Conservation (phyloP, 1,284 basidiomycete genomes). For the Sporisorium scitamineum region DNA sequence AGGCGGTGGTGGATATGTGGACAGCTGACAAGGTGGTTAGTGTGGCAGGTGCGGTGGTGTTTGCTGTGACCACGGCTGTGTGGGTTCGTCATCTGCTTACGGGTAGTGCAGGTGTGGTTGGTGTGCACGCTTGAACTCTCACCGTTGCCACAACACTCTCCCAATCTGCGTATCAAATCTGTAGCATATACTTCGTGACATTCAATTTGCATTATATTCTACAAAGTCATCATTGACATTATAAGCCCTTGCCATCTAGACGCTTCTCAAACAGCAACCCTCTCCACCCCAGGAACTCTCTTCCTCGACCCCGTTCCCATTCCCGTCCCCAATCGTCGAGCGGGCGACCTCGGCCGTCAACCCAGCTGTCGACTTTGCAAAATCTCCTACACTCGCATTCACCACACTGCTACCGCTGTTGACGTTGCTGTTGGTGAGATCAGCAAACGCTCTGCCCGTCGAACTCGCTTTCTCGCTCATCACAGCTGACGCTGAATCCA, state of each 20-base stretch:
- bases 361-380: neutral
- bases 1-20: neutral
- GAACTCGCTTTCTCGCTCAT: neutral
- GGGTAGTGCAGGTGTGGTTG: too few species aligned
- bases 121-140: neutral
- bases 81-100: neutral
- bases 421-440: too few species aligned
- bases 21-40: neutral
- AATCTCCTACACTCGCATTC: neutral
- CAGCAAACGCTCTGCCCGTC: too few species aligned
- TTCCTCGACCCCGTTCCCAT: neutral
- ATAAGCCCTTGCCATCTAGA: too few species aligned
- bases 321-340: neutral
- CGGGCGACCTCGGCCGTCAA: neutral
- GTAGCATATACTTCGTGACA: too few species aligned
- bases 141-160: too few species aligned
- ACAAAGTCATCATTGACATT: neutral
- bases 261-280: neutral
- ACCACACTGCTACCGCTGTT: neutral
- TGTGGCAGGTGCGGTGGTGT: neutral
- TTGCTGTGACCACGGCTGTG: neutral
- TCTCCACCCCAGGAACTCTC: neutral
- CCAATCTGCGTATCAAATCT: too few species aligned
- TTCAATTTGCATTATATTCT: too few species aligned
- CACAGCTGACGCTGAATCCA: too few species aligned